Conservation (phyloP, 2,329 filamentous ascomycete species). For the Pseudogymnoascus sp. region DNA sequence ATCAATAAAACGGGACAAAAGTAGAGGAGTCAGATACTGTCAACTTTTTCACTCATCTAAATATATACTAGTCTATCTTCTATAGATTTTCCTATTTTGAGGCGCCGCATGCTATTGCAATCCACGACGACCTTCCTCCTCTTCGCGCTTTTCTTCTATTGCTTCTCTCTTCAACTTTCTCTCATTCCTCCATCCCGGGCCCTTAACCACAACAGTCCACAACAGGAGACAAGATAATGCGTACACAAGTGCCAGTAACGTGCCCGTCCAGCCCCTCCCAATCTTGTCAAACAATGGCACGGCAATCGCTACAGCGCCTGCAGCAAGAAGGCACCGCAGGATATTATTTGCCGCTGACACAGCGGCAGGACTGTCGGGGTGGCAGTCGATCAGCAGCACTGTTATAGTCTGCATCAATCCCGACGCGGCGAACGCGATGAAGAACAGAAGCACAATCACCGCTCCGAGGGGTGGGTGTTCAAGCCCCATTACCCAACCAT, state of each 20-base stretch:
- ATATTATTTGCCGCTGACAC: conserved; percentile 16
- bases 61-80: background rate
- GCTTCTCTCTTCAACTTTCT: conserved; percentile 20
- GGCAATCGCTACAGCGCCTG: conserved; percentile 10
- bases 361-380: conserved; percentile 11
- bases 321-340: conserved; percentile 14
- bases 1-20: background rate
- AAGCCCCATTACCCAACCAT: conserved; percentile 13
- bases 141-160: conserved; percentile 16
- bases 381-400: conserved; percentile 16
- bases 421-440: conserved; percentile 15
- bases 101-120: background rate
- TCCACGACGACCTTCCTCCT: background rate
- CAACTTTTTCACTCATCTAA: background rate
- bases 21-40: background rate
- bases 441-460: conserved; percentile 18
- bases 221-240: conserved; percentile 35
- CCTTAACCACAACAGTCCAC: conserved; percentile 38
- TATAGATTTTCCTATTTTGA: background rate
- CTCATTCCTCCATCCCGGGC: conserved; percentile 40
- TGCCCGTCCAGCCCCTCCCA: conserved; percentile 46
- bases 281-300: conserved; percentile 13
- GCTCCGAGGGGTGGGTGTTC: background rate
- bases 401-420: conserved; percentile 15
- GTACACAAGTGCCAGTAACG: conserved; percentile 44